phyloP scores from a whole-genome alignment of 345 rosid species.

The Lepidium sativum region DNA sequence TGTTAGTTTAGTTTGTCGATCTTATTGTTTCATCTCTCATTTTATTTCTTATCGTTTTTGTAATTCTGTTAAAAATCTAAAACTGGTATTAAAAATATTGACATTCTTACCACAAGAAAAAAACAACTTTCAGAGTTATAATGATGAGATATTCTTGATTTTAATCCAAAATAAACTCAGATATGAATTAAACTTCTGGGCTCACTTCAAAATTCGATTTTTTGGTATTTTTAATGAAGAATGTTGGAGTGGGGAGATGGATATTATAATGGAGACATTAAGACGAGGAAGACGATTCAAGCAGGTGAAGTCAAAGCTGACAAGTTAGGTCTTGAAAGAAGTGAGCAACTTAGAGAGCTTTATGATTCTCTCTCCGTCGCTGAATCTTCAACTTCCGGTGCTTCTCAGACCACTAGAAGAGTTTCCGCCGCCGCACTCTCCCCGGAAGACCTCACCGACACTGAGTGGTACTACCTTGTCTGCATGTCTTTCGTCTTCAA shows the following conservation, averaged over 20 bases:
- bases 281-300: conserved; percentile 88
- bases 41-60: no score
- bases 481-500: conserved; percentile 92
- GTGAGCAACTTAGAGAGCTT: conserved; percentile 79
- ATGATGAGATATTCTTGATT: neutral
- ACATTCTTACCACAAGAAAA: no score
- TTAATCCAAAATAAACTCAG: neutral
- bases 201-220: neutral
- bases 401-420: conserved; percentile 28
- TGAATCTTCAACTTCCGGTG: conserved; percentile 45
- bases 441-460: conserved; percentile 89
- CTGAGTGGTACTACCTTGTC: conserved; percentile 95
- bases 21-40: no score
- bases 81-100: no score
- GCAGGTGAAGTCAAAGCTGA: conserved; percentile 58
- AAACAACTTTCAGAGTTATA: neutral
- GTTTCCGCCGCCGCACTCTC: conserved; percentile 76
- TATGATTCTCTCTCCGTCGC: conserved; percentile 59
- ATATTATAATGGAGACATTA: conserved; percentile 93
- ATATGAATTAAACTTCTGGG: neutral
- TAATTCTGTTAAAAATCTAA: no score
- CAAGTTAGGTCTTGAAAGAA: conserved; percentile 72
- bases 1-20: no score
- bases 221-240: no score
- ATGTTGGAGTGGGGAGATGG: conserved; percentile 89